Evolutionary conservation across 345 rosid genomes (phyloP), one percentile per base, ranked within the genome.

Genomic region (Acer yangbiense): DNA sequence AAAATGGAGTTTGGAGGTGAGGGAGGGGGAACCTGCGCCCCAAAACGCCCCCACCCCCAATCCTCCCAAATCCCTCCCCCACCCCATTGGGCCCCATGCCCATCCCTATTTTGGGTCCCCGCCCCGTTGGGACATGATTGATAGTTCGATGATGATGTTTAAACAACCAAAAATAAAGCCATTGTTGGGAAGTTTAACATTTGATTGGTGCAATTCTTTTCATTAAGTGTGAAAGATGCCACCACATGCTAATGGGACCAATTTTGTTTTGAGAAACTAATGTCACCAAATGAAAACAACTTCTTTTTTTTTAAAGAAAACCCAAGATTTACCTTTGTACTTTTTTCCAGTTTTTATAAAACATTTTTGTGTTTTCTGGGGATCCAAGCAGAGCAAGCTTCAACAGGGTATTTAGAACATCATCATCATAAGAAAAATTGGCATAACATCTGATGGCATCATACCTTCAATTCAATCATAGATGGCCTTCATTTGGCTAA

Each of bases 171-270:
- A 23, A 68, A 12, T 4, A 20, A 54, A 14, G 44, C 41, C 13
- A 41, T 8, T 6, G 21, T 0, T 23, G 3, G 10, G 43, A 23
- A 27, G 23, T 17, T 14, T 20, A n/a, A 55, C 64, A 17, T 35
- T n/a, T 52, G 52, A 27, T 1, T 0, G 10, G 25, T 7, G 41
- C 46, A 3, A 21, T 21, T 27, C 21, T n/a, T 44, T 44, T 14
- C 72, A 75, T 66, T 75, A 57, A 58, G 62, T 12, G 20, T 44
- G 75, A 77, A 44, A 68, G 6, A 41, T 9, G 55, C 55, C 14
- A 73, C 68, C 29, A 54, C 69, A 64, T 55, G 79, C 27, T 57
- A 67, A 4, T 9, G 77, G 69, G 69, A 61, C 77, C 68, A 46
- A 63, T 61, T 21, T 74, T 9, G 46, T 6, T 25, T 23, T 27